A percentile compares a stretch with the other conserved stretches of the same genome.
Conservation (phyloP, 352 stramenopile species). For the Pythium inflatum region DNA sequence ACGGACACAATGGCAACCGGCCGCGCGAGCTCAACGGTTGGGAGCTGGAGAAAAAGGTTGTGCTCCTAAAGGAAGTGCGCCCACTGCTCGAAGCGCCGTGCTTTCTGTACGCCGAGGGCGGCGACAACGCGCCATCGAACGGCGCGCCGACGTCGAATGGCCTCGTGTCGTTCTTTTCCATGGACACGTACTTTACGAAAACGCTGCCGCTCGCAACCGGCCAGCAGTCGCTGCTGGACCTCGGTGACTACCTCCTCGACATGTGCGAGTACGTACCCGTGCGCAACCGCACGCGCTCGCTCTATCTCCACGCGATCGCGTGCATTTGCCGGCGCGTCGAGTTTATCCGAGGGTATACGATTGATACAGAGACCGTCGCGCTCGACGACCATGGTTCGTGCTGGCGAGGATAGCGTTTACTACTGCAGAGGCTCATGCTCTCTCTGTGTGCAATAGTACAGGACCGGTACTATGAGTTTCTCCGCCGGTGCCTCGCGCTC, state of each 20-base stretch:
- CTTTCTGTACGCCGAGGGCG: constrained; percentile 83
- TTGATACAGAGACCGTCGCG: constrained; percentile 60
- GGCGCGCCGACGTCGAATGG: not conserved
- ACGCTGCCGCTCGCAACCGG: constrained; percentile 67
- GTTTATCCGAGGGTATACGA: constrained; percentile 69
- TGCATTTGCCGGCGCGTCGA: constrained; percentile 81
- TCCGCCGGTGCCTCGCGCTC: constrained; percentile 62
- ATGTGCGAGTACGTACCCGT: constrained; percentile 80
- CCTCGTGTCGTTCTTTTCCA: constrained; percentile 35
- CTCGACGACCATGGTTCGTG: constrained; percentile 47
- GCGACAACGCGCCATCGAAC: constrained; percentile 20
- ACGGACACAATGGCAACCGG: constrained; percentile 30
- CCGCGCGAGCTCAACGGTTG: constrained; percentile 68
- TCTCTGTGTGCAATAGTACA: constrained; percentile 40
- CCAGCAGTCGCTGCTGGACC: constrained; percentile 72
- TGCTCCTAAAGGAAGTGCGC: constrained; percentile 60
- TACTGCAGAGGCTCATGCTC: too few species aligned
- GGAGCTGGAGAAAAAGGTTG: constrained; percentile 83
- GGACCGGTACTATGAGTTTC: constrained; percentile 63
- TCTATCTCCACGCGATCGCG: constrained; percentile 71
- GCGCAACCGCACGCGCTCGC: constrained; percentile 65
- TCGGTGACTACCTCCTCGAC: constrained; percentile 85
- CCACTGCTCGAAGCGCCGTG: constrained; percentile 64
- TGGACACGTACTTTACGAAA: constrained; percentile 77
- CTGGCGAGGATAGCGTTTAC: too few species aligned